Evolutionary conservation across 2,329 filamentous ascomycete species (phyloP), one percentile per base, ranked within the genome.

Genomic region (Penicillium aurantiogriseum): DNA sequence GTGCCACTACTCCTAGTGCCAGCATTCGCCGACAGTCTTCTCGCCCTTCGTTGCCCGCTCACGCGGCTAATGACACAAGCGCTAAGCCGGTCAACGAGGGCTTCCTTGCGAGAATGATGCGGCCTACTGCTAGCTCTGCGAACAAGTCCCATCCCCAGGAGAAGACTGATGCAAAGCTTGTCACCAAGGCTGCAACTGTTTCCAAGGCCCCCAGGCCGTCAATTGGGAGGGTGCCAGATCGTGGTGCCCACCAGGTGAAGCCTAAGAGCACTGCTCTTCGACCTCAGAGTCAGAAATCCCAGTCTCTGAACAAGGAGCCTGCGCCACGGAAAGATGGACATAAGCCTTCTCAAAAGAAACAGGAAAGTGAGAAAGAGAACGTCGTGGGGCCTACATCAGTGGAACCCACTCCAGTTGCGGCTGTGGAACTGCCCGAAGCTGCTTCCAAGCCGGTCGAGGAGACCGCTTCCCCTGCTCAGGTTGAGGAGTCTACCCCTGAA

Each of bases 81-180:
- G 56, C 72, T 23, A 77, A 71, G 53, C 71, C 74, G 8, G 69
- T 77, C 5, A 77, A 79, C 56, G 78, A 80, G 33, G 69, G 76
- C 1, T 81, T 81, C 63, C 67, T 81, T 35, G 79, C 79, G 15
- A 71, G 79, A 52, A 80, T 81, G 78, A 81, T 81, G 77, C 75
- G 79, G 5, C 79, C 79, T 23, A 81, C 79, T 13, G 76, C 78
- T 33, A 80, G 78, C 60, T 81, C 79, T 50, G 77, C 79, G 9
- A 79, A 72, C 61, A 81, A 81, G 62, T 68, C 71, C 15, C 78
- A 80, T 49, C 79, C 71, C 17, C 78, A 80, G 53, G 79, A 81
- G 17, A 79, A 78, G 61, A 55, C 75, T 5, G 78, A 80, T 27
- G 49, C 68, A 5, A 77, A 73, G 58, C 75, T 71, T 47, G 75